Evolutionary conservation across 176 grass and related monocot genomes (phyloP).

Genomic region (Avena eriantha): DNA sequence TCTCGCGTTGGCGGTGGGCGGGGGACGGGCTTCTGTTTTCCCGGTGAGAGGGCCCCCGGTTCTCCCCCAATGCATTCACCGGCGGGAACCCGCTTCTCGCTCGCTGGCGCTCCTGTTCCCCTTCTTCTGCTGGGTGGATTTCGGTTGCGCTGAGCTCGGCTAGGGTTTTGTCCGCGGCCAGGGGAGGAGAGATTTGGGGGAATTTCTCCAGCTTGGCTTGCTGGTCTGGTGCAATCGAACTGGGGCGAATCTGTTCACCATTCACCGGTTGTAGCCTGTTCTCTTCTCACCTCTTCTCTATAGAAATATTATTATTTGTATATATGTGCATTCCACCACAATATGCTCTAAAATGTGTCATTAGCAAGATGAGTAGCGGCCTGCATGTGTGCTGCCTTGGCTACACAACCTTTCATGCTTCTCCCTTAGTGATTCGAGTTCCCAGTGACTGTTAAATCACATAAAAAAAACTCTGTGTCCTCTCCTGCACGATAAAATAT

Average conservation of each 20-base stretch:
- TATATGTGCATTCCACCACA: not conserved
- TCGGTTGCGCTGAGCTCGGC: not conserved
- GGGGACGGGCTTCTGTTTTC: too few species aligned
- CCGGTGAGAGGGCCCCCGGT: not conserved
- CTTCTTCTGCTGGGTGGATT: not conserved
- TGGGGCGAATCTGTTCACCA: not conserved
- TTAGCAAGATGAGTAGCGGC: not conserved
- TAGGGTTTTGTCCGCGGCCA: constrained; percentile 37
- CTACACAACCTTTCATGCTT: not conserved
- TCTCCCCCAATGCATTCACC: not conserved
- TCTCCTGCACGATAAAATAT: not conserved
- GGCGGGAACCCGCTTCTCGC: too few species aligned
- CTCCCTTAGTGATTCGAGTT: not conserved
- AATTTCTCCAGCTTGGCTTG: not conserved
- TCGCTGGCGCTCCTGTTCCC: not conserved
- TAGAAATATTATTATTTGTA: not conserved
- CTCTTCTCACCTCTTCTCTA: not conserved
- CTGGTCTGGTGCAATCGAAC: not conserved
- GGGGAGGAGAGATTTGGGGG: not conserved
- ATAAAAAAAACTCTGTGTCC: too few species aligned
- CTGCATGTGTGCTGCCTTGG: not conserved
- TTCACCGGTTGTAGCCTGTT: not conserved
- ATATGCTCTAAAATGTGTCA: not conserved
- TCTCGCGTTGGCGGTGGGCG: too few species aligned
- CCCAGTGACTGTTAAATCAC: not conserved